phyloP scores from a whole-genome alignment of 2,329 filamentous ascomycete species.

The Colletotrichum lini region DNA sequence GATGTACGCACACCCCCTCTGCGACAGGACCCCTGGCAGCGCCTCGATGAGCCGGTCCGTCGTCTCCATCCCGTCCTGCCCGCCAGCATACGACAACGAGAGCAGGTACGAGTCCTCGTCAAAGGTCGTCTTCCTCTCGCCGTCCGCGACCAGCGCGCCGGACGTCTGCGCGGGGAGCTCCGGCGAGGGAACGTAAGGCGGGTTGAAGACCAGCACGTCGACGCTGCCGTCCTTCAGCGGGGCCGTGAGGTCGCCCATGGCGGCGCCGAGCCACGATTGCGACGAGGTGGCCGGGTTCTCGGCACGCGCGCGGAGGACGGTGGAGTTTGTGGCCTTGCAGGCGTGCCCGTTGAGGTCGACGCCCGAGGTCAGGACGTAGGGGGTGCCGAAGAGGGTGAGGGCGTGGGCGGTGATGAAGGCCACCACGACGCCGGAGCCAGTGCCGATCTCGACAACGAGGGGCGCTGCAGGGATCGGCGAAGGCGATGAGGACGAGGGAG shows the following conservation, averaged over 20 bases:
- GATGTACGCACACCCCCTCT: conserved; percentile 86
- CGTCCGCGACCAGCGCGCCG: conserved; percentile 35
- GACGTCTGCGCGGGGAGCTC: conserved; percentile 69
- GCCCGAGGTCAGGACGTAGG: conserved; percentile 78
- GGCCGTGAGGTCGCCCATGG: conserved; percentile 79
- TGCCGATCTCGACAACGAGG: conserved; percentile 87
- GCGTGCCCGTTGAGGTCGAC: conserved; percentile 90
- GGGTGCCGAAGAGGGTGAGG: conserved; percentile 78
- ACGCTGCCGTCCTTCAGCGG: conserved; percentile 72
- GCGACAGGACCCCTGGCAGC: conserved; percentile 75
- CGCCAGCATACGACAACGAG: conserved; percentile 90
- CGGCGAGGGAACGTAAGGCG: conserved; percentile 93
- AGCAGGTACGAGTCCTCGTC: conserved; percentile 88
- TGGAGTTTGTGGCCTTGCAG: conserved; percentile 80
- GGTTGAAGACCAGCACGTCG: conserved; percentile 95
- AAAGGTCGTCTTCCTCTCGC: conserved; percentile 64
- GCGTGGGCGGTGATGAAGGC: conserved; percentile 88
- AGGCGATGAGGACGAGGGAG: neutral
- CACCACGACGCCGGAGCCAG: conserved; percentile 94
- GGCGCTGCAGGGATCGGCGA: conserved; percentile 55
- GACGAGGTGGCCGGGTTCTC: conserved; percentile 54
- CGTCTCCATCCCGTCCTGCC: conserved; percentile 92
- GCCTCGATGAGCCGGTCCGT: conserved; percentile 83
- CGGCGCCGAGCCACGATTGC: conserved; percentile 73
- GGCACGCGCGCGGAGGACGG: conserved; percentile 67